Percentiles rank a stretch among this genome's conserved stretches.
Evolutionary conservation across 1,139 yeast species (phyloP).

Genomic region (Kodamaea derodonti): DNA sequence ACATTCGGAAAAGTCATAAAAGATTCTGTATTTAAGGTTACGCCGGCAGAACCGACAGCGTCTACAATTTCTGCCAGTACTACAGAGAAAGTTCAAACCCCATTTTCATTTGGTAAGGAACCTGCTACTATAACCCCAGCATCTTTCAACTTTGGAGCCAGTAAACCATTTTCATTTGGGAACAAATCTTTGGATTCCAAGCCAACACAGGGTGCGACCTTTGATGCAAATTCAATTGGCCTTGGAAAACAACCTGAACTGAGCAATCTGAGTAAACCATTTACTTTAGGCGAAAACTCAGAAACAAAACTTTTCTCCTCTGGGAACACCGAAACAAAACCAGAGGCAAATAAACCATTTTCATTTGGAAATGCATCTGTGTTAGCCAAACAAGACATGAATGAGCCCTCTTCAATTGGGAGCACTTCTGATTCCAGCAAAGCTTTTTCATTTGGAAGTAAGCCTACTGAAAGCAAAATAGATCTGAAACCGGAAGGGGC

Average conservation of each 20-base stretch:
- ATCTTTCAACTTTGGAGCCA: constrained; percentile 2
- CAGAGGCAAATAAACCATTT: constrained; percentile 4
- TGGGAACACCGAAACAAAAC: constrained; percentile 1
- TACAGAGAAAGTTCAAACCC: constrained; percentile 5
- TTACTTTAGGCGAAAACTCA: constrained; percentile 9
- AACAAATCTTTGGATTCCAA: too few species aligned
- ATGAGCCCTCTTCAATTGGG: too few species aligned
- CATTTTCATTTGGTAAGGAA: constrained; percentile 9
- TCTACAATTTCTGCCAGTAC: not conserved
- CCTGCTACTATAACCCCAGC: not conserved
- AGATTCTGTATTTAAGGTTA: constrained; percentile 48
- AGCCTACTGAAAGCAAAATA: constrained; percentile 2
- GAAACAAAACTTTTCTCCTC: constrained; percentile 1
- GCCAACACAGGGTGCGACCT: too few species aligned
- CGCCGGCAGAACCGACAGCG: constrained; percentile 5
- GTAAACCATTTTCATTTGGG: constrained; percentile 11
- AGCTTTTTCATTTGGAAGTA: constrained; percentile 17
- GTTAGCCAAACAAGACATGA: constrained; percentile 7
- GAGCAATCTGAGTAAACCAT: constrained; percentile 11
- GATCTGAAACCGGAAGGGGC: too few species aligned
- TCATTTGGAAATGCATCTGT: constrained; percentile 5
- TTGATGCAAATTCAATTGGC: too few species aligned
- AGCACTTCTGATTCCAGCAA: too few species aligned
- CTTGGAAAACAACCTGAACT: too few species aligned
- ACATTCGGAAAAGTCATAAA: constrained; percentile 46